Percentiles rank a stretch among this genome's conserved stretches.
Conservation (phyloP, 2,329 filamentous ascomycete species). For the Ascomycota sp. region DNA sequence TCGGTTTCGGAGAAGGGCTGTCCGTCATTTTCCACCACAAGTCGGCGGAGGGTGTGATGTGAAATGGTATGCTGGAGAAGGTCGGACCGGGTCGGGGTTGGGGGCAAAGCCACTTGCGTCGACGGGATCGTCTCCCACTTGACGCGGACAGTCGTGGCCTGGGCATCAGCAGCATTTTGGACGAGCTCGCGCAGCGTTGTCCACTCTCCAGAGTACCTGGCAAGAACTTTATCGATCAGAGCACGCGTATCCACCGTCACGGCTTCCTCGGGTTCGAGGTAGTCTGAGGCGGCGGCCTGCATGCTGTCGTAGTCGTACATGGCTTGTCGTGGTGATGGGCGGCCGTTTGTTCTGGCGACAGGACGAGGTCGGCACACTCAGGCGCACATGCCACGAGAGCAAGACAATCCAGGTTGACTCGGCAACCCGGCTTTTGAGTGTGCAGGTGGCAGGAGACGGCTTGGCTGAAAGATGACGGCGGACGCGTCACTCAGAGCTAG, state of each 20-base stretch:
- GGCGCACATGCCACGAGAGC: too few relatives aligned
- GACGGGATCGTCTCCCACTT: constrained; percentile 84
- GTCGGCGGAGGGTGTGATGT: constrained; percentile 63
- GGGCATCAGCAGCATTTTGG: constrained; percentile 94
- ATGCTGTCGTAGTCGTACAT: constrained; percentile 52
- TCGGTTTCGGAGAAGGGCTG: constrained; percentile 72
- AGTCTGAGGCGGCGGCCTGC: constrained; percentile 65
- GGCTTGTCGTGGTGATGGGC: constrained; percentile 1
- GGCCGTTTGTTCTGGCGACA: too few relatives aligned
- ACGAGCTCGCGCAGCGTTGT: constrained; percentile 76
- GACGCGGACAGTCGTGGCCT: constrained; percentile 70
- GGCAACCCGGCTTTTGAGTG: too few relatives aligned
- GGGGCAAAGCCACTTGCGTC: constrained; percentile 46
- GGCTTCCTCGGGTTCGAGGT: constrained; percentile 80
- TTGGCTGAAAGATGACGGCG: too few relatives aligned
- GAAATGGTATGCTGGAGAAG: constrained; percentile 62
- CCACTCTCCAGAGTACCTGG: constrained; percentile 91
- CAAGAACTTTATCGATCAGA: constrained; percentile 90
- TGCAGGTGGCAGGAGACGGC: too few relatives aligned
- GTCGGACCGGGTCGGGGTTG: constrained; percentile 41
- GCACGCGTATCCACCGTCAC: constrained; percentile 95
- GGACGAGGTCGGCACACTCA: too few relatives aligned
- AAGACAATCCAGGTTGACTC: too few relatives aligned
- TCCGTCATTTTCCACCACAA: constrained; percentile 87
- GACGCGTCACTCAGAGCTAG: too few relatives aligned